A percentile compares a stretch with the other conserved stretches of the same genome.
These are phyloP conservation scores for Rhexocercosporidium sp. DNA, from an alignment of 2,329 filamentous ascomycete species.

Conservation along the genomic window DNA sequence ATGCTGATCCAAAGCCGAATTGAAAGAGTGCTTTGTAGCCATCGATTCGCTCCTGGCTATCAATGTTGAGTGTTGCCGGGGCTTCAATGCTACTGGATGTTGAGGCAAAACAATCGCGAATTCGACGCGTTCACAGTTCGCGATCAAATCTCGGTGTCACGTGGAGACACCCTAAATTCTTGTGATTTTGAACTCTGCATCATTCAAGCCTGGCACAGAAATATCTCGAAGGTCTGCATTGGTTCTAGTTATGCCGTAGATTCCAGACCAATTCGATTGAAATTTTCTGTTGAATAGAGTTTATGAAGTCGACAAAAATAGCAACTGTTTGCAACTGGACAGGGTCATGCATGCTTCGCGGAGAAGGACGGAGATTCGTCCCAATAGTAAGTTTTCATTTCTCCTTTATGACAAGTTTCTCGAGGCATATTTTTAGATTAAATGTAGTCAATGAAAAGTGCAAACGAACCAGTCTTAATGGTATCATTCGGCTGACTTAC, in stretches of 20 bases:
- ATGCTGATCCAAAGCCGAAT: neutral
- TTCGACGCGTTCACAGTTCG: neutral
- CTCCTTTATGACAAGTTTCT: too few species aligned
- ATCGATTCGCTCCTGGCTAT: neutral
- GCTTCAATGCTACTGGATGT: neutral
- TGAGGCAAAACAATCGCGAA: neutral
- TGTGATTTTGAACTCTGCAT: neutral
- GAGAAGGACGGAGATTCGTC: neutral
- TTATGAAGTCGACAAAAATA: neutral
- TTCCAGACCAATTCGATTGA: neutral
- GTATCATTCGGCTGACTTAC: too few species aligned
- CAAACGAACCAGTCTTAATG: too few species aligned
- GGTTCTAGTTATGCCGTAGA: too few species aligned
- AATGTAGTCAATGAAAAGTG: too few species aligned
- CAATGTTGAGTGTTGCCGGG: neutral
- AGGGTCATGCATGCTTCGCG: neutral
- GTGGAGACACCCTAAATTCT: neutral
- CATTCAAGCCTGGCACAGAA: neutral
- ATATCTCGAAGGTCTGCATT: too few species aligned
- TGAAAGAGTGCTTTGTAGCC: neutral
- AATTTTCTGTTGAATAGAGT: neutral
- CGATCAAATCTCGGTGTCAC: conserved; percentile 3
- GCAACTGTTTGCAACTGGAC: too few species aligned
- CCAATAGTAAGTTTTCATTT: too few species aligned
- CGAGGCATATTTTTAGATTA: too few species aligned